phyloP scores from a whole-genome alignment of 495 filamentous ascomycete species.

The Penicillium tannophilum region DNA sequence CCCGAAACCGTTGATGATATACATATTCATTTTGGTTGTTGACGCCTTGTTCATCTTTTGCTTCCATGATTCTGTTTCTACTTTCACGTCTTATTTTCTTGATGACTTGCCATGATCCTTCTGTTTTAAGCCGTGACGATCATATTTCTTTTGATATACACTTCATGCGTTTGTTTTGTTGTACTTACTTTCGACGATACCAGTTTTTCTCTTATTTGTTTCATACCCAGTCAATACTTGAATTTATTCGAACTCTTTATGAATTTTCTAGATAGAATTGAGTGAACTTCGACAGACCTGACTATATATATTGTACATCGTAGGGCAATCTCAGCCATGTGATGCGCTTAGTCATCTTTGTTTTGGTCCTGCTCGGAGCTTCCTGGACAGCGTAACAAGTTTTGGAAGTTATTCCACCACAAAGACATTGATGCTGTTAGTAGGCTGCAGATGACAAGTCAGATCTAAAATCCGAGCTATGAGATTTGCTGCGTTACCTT shows the following conservation, averaged over 20 bases:
- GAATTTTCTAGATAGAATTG: neutral
- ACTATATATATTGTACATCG: neutral
- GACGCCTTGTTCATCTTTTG: neutral
- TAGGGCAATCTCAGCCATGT: neutral
- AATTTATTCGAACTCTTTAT: neutral
- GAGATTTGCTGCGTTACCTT: conserved; percentile 5
- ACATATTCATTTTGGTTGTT: neutral
- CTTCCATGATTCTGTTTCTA: neutral
- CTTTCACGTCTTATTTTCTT: neutral
- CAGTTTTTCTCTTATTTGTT: conserved; percentile 22
- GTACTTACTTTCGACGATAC: conserved; percentile 31
- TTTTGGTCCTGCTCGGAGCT: conserved; percentile 9
- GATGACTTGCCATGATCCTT: conserved; percentile 6
- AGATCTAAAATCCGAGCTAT: conserved; percentile 1
- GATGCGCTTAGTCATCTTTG: conserved; percentile 20
- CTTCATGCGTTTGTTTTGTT: neutral
- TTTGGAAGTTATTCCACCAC: neutral
- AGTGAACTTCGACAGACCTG: neutral
- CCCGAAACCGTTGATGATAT: conserved; percentile 13
- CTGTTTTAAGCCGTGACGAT: conserved; percentile 1
- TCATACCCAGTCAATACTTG: neutral
- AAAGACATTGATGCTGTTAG: neutral
- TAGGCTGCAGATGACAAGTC: conserved; percentile 5
- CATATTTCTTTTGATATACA: conserved; percentile 1
- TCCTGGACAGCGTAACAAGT: neutral